Base-by-base conservation (phyloP, 176 grass and related monocot species). In the Leersia perrieri region DNA sequence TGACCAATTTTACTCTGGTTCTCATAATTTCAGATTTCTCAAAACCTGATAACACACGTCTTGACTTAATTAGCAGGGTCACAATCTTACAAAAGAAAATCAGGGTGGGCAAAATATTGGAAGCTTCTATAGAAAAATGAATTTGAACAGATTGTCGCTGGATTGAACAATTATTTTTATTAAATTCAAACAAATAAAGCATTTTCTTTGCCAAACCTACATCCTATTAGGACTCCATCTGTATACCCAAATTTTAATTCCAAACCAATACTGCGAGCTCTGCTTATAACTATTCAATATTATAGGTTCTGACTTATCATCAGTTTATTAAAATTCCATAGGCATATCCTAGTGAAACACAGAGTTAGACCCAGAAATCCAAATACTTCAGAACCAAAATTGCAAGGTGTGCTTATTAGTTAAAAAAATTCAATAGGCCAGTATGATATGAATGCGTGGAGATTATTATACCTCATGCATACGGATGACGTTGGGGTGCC, bases 401-500 rank as follows among this genome's bases (percentile, higher is more conserved):
- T n/a, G n/a, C n/a, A n/a, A n/a, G n/a, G n/a, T n/a, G n/a, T n/a
- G n/a, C n/a, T n/a, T n/a, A n/a, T n/a, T n/a, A n/a, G n/a, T 53
- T 53, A 22, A 20, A 53, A 22, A 53, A 7, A 20, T 6, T n/a
- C 18, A 16, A n/a, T 53, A 22, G 49, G 49, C 1, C 1, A 9
- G 7, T 2, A 42, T 18, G 63, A 36, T 16, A 82, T 31, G 27
- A 61, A 74, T 74, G 25, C 29, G 8, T 83, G 70, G 53, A 67
- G 29, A 86, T 47, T 29, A 42, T 11, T 33, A 63, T 75, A 99
- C 96, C 92, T 99, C 96, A n/a, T 89, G 47, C 97, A 99, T 95
- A 49, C 84, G 80, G 60, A 99, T 96, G 51, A 99, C 97, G 82
- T 96, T 99, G 44, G 97, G 97, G 70, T 99, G 97, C 72, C 84